These are phyloP conservation scores for Schizosaccharomyces lindneri DNA, from an alignment of 805 yeast species.

Conservation along the genomic window DNA sequence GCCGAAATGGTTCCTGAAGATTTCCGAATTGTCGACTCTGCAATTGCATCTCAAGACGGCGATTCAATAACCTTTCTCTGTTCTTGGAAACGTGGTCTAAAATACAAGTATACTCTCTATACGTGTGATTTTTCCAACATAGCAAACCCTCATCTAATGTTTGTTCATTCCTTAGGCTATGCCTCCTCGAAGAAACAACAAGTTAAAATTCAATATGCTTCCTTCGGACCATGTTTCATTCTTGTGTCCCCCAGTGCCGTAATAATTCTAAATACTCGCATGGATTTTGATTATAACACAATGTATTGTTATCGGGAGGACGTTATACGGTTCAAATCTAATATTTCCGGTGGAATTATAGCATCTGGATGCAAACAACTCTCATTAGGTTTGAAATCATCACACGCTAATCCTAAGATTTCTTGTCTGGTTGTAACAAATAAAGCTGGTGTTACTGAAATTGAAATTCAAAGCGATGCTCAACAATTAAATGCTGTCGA, in stretches of 20 bases:
- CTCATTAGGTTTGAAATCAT: constrained; percentile 4
- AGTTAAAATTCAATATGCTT: too few species aligned
- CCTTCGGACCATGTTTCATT: neutral
- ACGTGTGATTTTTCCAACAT: neutral
- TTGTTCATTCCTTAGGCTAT: neutral
- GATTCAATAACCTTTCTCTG: neutral
- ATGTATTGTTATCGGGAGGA: constrained; percentile 25
- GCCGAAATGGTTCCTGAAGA: neutral
- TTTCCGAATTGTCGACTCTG: neutral
- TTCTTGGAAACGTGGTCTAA: neutral
- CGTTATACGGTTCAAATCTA: constrained; percentile 29
- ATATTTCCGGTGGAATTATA: constrained; percentile 21
- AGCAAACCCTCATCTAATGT: neutral
- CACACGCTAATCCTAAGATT: constrained; percentile 14
- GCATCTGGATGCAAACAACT: constrained; percentile 34
- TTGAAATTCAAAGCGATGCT: constrained; percentile 21
- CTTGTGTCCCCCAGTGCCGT: neutral
- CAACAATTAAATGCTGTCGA: neutral
- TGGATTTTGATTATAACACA: neutral
- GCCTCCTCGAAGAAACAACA: neutral
- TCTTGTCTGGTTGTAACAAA: constrained; percentile 26
- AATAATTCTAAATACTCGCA: neutral
- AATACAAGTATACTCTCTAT: neutral
- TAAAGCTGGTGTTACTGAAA: constrained; percentile 34
- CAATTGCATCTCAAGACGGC: neutral